Evolutionary conservation across 306 rosid genomes (phyloP).

Genomic region (Canavalia gladiata): DNA sequence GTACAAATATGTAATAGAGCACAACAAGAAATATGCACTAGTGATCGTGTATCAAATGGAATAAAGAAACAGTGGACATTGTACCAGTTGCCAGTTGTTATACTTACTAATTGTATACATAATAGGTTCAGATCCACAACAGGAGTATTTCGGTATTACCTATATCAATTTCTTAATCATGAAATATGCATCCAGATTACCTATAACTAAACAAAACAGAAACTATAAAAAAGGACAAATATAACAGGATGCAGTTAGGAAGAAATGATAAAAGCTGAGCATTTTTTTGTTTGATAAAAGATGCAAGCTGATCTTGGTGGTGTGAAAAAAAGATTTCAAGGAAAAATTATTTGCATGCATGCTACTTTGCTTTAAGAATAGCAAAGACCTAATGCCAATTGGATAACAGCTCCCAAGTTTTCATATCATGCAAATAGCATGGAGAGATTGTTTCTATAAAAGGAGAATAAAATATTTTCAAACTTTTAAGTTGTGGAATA

Average conservation of each 20-base stretch:
- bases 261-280: constrained; percentile 15
- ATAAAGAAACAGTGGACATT: background rate
- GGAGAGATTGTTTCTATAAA: constrained; percentile 16
- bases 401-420: background rate
- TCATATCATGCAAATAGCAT: constrained; percentile 4
- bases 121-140: constrained; percentile 18
- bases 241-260: constrained; percentile 8
- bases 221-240: constrained; percentile 15
- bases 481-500: background rate
- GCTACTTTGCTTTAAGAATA: constrained; percentile 6
- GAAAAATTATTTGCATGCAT: background rate
- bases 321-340: constrained; percentile 28
- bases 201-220: constrained; percentile 6
- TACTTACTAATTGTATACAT: constrained; percentile 4
- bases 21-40: constrained; percentile 33
- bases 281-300: background rate
- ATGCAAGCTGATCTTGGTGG: constrained; percentile 4
- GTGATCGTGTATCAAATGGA: constrained; percentile 19
- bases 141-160: background rate
- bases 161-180: constrained; percentile 13
- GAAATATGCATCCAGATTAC: constrained; percentile 23
- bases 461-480: constrained; percentile 23
- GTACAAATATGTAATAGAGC: constrained; percentile 28
- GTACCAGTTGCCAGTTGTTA: constrained; percentile 11
- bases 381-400: background rate